Percentiles rank a stretch among this genome's conserved stretches.
Conservation (phyloP, 2,329 filamentous ascomycete genomes). For the Penicillium sp. region DNA sequence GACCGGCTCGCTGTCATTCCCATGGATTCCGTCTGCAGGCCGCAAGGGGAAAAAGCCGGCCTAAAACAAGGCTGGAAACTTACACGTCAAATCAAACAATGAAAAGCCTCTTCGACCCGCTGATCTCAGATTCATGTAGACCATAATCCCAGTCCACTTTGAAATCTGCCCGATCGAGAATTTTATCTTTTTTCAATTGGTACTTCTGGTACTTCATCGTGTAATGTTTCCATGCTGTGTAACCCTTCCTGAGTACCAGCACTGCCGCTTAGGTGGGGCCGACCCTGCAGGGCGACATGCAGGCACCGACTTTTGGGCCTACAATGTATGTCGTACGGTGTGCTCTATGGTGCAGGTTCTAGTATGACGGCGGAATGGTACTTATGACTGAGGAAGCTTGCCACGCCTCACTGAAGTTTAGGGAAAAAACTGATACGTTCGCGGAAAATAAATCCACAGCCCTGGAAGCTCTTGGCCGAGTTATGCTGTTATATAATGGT, state of each 20-base stretch:
- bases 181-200: background rate
- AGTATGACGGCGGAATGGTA: background rate
- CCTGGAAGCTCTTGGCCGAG: background rate
- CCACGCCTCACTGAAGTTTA: background rate
- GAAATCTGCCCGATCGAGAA: slow-evolving; percentile 4
- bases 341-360: background rate
- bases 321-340: background rate
- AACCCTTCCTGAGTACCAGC: background rate
- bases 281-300: slow-evolving; percentile 14
- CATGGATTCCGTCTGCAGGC: slow-evolving; percentile 11
- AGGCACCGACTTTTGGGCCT: slow-evolving; percentile 13
- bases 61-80: background rate
- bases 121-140: slow-evolving; percentile 11
- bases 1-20: slow-evolving; percentile 19
- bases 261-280: slow-evolving; percentile 4
- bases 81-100: slow-evolving; percentile 12
- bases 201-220: background rate
- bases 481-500: background rate
- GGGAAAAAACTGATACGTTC: background rate
- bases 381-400: background rate
- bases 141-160: slow-evolving; percentile 1
- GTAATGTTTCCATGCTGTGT: background rate
- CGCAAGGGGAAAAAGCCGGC: slow-evolving; percentile 16
- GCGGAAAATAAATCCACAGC: background rate
- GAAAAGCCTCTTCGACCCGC: slow-evolving; percentile 1